A percentile compares a stretch with the other conserved stretches of the same genome.
These are phyloP conservation scores for Blastomyces percursus DNA, from an alignment of 2,329 filamentous ascomycete species.

Conservation along the genomic window DNA sequence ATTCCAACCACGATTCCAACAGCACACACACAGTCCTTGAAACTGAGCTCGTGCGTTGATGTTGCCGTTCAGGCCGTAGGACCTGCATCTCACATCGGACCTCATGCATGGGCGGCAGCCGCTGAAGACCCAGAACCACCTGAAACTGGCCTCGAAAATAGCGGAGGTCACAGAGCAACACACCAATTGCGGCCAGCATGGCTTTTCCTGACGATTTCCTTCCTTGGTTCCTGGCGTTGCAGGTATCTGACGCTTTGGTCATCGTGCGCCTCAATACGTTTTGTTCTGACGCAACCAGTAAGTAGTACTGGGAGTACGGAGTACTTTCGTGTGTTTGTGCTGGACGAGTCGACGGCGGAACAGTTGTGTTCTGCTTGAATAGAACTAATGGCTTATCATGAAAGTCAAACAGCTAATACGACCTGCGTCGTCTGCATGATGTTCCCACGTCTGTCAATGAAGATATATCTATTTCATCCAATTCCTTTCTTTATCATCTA, in stretches of 20 bases:
- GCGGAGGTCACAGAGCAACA: neutral
- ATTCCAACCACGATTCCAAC: too few species aligned
- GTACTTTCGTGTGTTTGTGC: too few species aligned
- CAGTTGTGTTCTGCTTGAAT: neutral
- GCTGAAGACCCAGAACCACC: slow-evolving; percentile 10
- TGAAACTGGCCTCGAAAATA: neutral
- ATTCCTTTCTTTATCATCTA: neutral
- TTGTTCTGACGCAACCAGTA: neutral
- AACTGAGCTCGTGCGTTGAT: neutral
- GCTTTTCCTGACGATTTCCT: neutral
- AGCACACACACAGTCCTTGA: neutral
- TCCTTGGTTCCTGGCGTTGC: slow-evolving; percentile 5
- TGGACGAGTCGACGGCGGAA: too few species aligned
- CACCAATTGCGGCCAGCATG: neutral
- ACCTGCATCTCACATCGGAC: slow-evolving; percentile 20
- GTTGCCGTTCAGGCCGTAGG: slow-evolving; percentile 5
- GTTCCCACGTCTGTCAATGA: neutral
- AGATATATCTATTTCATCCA: neutral
- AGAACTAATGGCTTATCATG: neutral
- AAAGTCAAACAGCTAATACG: neutral
- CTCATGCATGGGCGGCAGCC: slow-evolving; percentile 23
- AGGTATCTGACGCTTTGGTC: neutral
- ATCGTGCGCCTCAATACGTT: neutral
- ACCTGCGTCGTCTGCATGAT: neutral
- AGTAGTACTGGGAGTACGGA: neutral